Evolutionary conservation across 2,329 filamentous ascomycete species (phyloP).

Genomic region (Ophiocordyceps camponoti-leonardi): DNA sequence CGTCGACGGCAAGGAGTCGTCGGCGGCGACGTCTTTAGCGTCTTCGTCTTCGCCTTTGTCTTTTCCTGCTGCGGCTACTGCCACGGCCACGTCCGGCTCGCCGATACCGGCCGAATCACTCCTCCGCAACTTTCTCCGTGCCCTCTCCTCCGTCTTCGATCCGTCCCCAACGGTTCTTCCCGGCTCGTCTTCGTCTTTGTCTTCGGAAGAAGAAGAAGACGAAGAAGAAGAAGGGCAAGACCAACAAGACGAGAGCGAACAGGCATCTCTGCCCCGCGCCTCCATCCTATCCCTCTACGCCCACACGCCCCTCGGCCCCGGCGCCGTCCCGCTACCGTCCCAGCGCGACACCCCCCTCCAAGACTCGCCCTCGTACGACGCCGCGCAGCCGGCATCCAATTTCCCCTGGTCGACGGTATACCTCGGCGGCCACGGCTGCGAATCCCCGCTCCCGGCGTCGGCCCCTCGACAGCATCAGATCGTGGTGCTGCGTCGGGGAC

Average conservation of each 20-base stretch:
- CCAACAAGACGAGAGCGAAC: background rate
- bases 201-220: background rate
- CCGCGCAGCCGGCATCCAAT: conserved; percentile 17
- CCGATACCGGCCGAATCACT: conserved; percentile 19
- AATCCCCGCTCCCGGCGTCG: conserved; percentile 32
- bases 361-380: conserved; percentile 23
- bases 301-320: conserved; percentile 33
- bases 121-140: conserved; percentile 27
- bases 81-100: background rate
- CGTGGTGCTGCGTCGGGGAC: conserved; percentile 66
- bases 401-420: conserved; percentile 57
- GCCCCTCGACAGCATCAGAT: conserved; percentile 48
- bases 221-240: background rate
- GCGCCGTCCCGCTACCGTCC: conserved; percentile 54
- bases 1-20: conserved; percentile 3
- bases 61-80: background rate
- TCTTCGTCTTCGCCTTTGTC: background rate
- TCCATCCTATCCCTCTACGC: conserved; percentile 33
- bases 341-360: conserved; percentile 36
- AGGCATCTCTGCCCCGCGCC: conserved; percentile 3
- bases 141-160: conserved; percentile 26
- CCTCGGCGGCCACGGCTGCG: conserved; percentile 53
- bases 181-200: conserved; percentile 11
- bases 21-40: background rate
- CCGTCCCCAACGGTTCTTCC: conserved; percentile 12